Evolutionary conservation across 768 basidiomycete species (phyloP).

Genomic region (Pisolithus tinctorius): DNA sequence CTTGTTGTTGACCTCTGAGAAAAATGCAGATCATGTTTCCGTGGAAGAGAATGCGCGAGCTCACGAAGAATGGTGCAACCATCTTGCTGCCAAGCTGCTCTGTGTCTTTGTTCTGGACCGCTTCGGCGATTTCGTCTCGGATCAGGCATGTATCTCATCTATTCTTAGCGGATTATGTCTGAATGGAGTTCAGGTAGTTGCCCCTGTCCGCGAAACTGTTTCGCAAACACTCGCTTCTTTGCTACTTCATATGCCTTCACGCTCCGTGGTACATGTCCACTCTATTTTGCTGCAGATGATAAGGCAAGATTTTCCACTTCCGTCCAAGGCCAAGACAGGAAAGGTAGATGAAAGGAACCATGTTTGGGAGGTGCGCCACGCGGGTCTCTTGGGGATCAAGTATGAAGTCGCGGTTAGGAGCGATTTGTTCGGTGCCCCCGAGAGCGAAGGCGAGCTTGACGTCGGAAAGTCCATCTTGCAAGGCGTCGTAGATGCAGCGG

Average conservation of each 20-base stretch:
- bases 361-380: conserved; percentile 96
- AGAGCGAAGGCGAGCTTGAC: conserved; percentile 29
- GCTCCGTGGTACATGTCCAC: conserved; percentile 75
- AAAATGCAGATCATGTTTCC: conserved; percentile 41
- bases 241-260: conserved; percentile 80
- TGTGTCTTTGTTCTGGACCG: conserved; percentile 91
- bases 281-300: conserved; percentile 88
- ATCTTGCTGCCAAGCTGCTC: conserved; percentile 77
- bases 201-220: conserved; percentile 94
- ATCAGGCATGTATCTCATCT: conserved; percentile 47
- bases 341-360: conserved; percentile 43
- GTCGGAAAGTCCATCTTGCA: conserved; percentile 54
- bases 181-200: conserved; percentile 56
- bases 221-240: conserved; percentile 91
- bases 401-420: conserved; percentile 94
- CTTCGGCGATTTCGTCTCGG: conserved; percentile 97
- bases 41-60: conserved; percentile 52
- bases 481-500: conserved; percentile 84
- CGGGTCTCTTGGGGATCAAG: conserved; percentile 94
- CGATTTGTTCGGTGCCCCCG: conserved; percentile 56
- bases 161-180: background rate
- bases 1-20: background rate
- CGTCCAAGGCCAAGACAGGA: conserved; percentile 26
- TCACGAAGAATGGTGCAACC: conserved; percentile 88
- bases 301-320: conserved; percentile 67